Conservation (phyloP, 768 basidiomycete genomes). For the Boletus rubescentipes region DNA sequence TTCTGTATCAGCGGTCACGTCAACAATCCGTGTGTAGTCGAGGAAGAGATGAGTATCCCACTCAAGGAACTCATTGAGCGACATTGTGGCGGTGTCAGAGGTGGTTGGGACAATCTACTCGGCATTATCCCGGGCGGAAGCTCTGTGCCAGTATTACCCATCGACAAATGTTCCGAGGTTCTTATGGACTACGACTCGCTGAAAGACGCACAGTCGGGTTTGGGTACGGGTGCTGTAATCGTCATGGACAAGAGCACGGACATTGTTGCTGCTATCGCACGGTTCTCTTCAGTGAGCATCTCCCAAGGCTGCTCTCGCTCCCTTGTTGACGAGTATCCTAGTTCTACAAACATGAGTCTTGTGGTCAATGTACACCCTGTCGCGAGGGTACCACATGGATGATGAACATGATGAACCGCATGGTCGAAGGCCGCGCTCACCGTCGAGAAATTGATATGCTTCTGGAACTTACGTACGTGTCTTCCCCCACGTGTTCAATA, state of each 20-base stretch:
- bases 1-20: conserved; percentile 97
- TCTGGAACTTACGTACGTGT: conserved; percentile 79
- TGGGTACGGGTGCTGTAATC: conserved; percentile 97
- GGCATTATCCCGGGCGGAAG: conserved; percentile 97
- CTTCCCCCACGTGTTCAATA: not conserved
- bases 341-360: conserved; percentile 99
- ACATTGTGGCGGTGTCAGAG: conserved; percentile 92
- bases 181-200: conserved; percentile 99
- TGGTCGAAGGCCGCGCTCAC: conserved; percentile 90
- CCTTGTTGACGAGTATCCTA: conserved; percentile 28
- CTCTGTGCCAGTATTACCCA: conserved; percentile 91
- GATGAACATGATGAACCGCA: conserved; percentile 99
- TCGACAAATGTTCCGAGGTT: conserved; percentile 78
- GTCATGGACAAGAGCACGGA: conserved; percentile 99
- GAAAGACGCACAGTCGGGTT: conserved; percentile 93
- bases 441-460: conserved; percentile 98
- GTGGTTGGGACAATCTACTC: conserved; percentile 95
- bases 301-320: not conserved
- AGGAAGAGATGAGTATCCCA: conserved; percentile 99
- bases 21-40: conserved; percentile 96
- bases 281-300: conserved; percentile 71
- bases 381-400: conserved; percentile 97
- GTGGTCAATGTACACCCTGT: conserved; percentile 95
- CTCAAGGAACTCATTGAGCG: conserved; percentile 92
- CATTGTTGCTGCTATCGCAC: conserved; percentile 89